Evolutionary conservation across 768 basidiomycete species (phyloP), one percentile per base, ranked within the genome.

Genomic region (Punctularia strigosozonata): DNA sequence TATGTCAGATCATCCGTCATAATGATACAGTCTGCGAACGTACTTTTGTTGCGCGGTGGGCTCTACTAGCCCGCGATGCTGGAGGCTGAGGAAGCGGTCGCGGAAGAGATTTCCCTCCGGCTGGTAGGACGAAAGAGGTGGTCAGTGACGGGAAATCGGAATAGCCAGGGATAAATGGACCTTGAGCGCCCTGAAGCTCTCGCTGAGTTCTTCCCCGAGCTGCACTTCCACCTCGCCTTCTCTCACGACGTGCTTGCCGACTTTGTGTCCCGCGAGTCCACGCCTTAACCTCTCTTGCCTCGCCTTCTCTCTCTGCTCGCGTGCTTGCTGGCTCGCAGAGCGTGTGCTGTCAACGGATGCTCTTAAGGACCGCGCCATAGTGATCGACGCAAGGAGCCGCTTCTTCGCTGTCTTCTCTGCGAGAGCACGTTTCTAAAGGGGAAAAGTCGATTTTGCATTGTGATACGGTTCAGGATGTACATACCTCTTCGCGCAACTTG

Each of bases 91-190:
- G 63, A 89, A 90, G 2, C 88, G 75, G 55, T 95, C 91, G 18
- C 78, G 72, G 71, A 94, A 94, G 24, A 91, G 62, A 54, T 94
- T 95, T 19, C 91, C 91, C 64, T 95, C 90, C 14, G 87, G 86
- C 90, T 94, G 43, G 23, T 18, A 37, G 37, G 15, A 15, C 17
- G 6, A 36, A 14, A 17, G n/a, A 44, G 18, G 48, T 34, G 43
- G 17, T 34, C n/a, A 12, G 19, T 10, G 7, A 4, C 10, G n/a
- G n/a, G 18, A 14, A 6, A 12, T 28, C 12, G 26, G 26, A 20
- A 34, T 26, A 14, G 31, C 31, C 19, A 10, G 10, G 34, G 13
- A 4, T 17, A 31, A 15, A 60, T 71, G 31, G 37, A 86, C 90
- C 77, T 90, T 90, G 50, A 97, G 60, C 28, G 66, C 77, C 40